These are phyloP conservation scores for Rhizophora mangle DNA, from an alignment of 345 rosid genomes.

Conservation along the genomic window DNA sequence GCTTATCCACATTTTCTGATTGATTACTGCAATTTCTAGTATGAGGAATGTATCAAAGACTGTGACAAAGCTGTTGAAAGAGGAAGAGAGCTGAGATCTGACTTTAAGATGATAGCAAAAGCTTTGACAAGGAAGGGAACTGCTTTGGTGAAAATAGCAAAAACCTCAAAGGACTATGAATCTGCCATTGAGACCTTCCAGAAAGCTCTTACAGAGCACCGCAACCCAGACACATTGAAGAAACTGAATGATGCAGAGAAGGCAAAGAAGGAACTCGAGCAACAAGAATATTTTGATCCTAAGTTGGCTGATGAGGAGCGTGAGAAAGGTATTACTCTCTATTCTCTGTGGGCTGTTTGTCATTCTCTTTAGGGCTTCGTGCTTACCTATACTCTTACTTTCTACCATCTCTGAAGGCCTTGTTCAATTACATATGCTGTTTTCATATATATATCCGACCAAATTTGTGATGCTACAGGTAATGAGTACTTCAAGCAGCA, in stretches of 20 bases:
- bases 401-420: not conserved
- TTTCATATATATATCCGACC: not conserved
- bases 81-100: conserved; percentile 95
- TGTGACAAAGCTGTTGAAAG: conserved; percentile 98
- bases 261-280: conserved; percentile 93
- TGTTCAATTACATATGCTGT: too few relatives aligned
- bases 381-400: too few relatives aligned
- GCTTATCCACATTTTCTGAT: not conserved
- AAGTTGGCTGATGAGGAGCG: conserved; percentile 86
- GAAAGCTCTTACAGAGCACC: conserved; percentile 99
- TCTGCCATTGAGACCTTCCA: conserved; percentile 91
- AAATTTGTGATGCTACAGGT: conserved; percentile 33
- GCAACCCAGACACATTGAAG: conserved; percentile 95
- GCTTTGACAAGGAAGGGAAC: conserved; percentile 97
- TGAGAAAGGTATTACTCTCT: conserved; percentile 67
- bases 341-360: not conserved
- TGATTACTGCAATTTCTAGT: conserved; percentile 37
- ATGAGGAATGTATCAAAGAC: conserved; percentile 82
- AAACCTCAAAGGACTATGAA: conserved; percentile 76
- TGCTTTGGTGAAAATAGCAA: conserved; percentile 77
- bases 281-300: conserved; percentile 88
- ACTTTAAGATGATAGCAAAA: conserved; percentile 91
- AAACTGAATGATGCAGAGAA: conserved; percentile 83
- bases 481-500: conserved; percentile 90
- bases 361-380: not conserved